Base-by-base conservation (phyloP, 1,284 basidiomycete species). In the Hypsizygus ulmarius region DNA sequence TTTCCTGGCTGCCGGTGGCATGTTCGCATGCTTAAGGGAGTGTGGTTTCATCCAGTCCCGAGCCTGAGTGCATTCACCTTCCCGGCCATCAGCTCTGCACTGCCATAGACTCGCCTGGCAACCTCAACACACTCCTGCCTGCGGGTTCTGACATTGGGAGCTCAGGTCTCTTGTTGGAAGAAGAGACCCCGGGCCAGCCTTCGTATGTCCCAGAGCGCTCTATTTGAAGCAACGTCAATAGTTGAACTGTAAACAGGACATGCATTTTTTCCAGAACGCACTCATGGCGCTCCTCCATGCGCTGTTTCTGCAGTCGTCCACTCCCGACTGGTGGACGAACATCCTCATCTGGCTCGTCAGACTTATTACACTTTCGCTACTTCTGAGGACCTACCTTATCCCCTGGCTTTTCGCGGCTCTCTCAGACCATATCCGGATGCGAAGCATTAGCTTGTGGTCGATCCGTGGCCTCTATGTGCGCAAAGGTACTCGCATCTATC, bases 391-490 rank as follows among this genome's bases (percentile, higher is more conserved):
- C 1, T 84, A 82, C 60, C 68, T 89, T 49, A 73, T 78, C 1
- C 86, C 86, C 45, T 81, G 76, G 62, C 64, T 84, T 36, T 70
- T 89, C 19, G 69, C 73, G 39, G 72, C 73, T 33, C 65, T 81
- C 48, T 84, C 82, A 8, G 74, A 72, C 39, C 82, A 79, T 54
- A 68, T 89, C 50, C 79, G 79, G 15, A 73, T 87, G 25, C 76
- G 81, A 35, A 87, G 83, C 59, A 74, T 89, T 47, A 89, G 87
- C 60, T 67, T 87, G 35, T 78, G 84, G 44, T 90, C 87, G 18
- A 79, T 90, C 53, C 80, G 84, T 39, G 87, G 87, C 18, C 69
- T 90, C 30, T 87, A 84, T 64, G 74, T 87, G 49, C 74, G 77
- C 41, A 70, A 69, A 34, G 79, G 81, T 34, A 66, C 63, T 43